Evolutionary conservation across 495 filamentous ascomycete genomes (phyloP).

Genomic region (Hyaloscypha hepaticicola): DNA sequence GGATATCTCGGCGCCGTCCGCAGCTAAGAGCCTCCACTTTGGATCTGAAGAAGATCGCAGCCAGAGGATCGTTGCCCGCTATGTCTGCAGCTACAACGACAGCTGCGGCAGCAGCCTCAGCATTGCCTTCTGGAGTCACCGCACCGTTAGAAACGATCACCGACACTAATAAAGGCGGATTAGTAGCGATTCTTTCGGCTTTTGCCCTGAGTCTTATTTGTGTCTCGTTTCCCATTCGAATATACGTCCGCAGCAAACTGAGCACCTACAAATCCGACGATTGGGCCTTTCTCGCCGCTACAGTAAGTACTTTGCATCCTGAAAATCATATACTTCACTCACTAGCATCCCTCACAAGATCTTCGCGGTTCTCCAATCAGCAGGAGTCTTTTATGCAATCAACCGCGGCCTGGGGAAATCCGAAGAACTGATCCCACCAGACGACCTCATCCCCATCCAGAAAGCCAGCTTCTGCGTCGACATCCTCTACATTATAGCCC

Average conservation of each 20-base stretch:
- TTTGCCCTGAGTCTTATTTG: conserved; percentile 14
- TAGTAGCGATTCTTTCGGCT: conserved; percentile 14
- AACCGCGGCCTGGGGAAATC: conserved; percentile 13
- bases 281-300: conserved; percentile 5
- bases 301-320: conserved; percentile 3
- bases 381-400: conserved; percentile 9
- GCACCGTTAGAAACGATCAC: conserved; percentile 8
- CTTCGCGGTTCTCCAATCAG: conserved; percentile 9
- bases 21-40: neutral
- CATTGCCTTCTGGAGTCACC: conserved; percentile 7
- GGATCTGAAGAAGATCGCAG: neutral
- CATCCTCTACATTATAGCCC: conserved; percentile 10
- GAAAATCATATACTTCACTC: neutral
- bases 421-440: neutral
- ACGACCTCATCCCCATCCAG: neutral
- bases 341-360: neutral
- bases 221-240: conserved; percentile 17
- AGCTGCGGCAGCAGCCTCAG: neutral
- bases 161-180: conserved; percentile 12
- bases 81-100: neutral
- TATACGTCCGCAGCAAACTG: conserved; percentile 13
- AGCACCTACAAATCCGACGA: conserved; percentile 8
- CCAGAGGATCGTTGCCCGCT: neutral
- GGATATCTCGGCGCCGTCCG: neutral
- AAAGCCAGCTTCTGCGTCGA: conserved; percentile 4